Evolutionary conservation across 345 rosid genomes (phyloP).

Genomic region (Ceriops decandra): DNA sequence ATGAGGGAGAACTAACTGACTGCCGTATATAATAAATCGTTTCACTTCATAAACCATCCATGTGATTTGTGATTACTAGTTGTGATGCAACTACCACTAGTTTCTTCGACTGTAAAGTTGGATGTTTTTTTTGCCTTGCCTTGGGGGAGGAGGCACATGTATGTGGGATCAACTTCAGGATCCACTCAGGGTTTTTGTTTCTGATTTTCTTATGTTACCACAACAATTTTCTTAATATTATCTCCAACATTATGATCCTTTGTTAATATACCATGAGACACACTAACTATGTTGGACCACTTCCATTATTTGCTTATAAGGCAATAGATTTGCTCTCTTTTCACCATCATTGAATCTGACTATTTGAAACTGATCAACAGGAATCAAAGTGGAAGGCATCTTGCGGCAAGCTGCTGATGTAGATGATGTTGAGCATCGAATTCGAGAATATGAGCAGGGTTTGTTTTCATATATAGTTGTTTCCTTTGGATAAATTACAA

Average conservation of each 20-base stretch:
- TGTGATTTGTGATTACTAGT: background rate
- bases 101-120: background rate
- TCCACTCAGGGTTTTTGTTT: background rate
- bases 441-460: slow-evolving; percentile 94
- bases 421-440: slow-evolving; percentile 84
- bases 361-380: slow-evolving; percentile 39
- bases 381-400: slow-evolving; percentile 86
- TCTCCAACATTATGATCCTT: background rate
- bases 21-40: no score
- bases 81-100: background rate
- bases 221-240: background rate
- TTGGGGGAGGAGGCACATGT: background rate
- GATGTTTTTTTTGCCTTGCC: background rate
- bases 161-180: no score
- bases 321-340: background rate
- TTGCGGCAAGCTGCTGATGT: slow-evolving; percentile 99
- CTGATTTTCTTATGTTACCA: background rate
- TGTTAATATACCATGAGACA: background rate
- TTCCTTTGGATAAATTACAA: slow-evolving; percentile 6
- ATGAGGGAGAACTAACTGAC: background rate
- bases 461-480: slow-evolving; percentile 21
- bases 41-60: background rate
- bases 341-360: slow-evolving; percentile 23
- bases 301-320: background rate
- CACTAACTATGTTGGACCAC: background rate